Percentiles rank a stretch among this genome's conserved stretches.
Evolutionary conservation across 768 basidiomycete species (phyloP).

Genomic region (Mycena pura): DNA sequence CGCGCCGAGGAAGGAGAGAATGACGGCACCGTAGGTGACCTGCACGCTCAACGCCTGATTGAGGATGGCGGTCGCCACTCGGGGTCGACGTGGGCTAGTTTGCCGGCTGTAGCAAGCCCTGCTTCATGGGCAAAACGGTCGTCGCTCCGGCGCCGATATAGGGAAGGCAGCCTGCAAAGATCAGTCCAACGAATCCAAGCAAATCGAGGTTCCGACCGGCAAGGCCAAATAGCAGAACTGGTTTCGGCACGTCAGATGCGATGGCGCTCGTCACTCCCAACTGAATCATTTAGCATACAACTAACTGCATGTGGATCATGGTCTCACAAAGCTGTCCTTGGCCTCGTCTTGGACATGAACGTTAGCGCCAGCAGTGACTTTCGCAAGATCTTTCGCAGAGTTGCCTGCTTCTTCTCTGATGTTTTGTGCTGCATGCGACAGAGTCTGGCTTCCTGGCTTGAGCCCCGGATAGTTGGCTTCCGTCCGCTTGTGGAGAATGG

Average conservation of each 20-base stretch:
- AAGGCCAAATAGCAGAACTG: constrained; percentile 81
- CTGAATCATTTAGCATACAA: constrained; percentile 51
- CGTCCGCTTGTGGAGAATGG: constrained; percentile 49
- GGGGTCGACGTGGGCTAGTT: constrained; percentile 69
- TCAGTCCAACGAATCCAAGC: no score
- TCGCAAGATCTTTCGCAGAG: constrained; percentile 78
- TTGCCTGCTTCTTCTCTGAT: constrained; percentile 84
- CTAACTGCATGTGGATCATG: not conserved
- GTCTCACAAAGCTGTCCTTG: constrained; percentile 67
- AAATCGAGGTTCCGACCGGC: constrained; percentile 47
- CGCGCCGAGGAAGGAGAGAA: constrained; percentile 93
- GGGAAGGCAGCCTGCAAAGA: constrained; percentile 70
- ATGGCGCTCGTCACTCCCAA: constrained; percentile 78
- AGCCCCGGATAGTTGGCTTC: constrained; percentile 74
- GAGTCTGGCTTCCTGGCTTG: constrained; percentile 75
- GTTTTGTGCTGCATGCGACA: constrained; percentile 77
- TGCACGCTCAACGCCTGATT: constrained; percentile 86
- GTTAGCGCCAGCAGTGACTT: constrained; percentile 77
- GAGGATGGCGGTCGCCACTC: constrained; percentile 79
- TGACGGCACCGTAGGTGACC: constrained; percentile 93
- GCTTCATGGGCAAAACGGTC: constrained; percentile 86
- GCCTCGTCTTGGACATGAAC: constrained; percentile 48
- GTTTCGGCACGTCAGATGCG: constrained; percentile 76
- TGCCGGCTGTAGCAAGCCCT: constrained; percentile 63
- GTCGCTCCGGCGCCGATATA: constrained; percentile 83